Base-by-base conservation (phyloP, 2,329 filamentous ascomycete genomes). In the Podosphaera leucotricha region DNA sequence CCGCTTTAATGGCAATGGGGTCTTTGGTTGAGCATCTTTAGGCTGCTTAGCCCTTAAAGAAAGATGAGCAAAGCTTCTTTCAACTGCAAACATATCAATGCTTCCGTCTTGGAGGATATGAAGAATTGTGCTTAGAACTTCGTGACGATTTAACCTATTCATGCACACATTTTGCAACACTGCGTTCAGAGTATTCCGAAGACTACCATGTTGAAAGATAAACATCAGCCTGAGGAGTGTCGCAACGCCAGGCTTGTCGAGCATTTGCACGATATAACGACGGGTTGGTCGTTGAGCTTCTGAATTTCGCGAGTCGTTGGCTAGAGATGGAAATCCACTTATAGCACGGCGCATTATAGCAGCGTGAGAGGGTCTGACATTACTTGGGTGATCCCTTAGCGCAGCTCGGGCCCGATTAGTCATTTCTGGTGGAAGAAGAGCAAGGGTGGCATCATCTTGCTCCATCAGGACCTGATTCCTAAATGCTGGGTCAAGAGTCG, bases 141-240 rank as follows among this genome's bases (percentile, higher is more conserved):
- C 90, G 2, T 86, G 76, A 30, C 90, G 76, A 56, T 90, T 98
- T 57, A 94, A 85, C n/a, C 84, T 78, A 58, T 98, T 98, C 61
- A 93, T 81, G 57, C 85, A 95, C 21, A 95, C 78, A 52, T 93
- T 84, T 49, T 83, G 75, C 43, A 98, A 76, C 44, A 98, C 82
- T 45, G 79, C 77, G 57, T 90, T 87, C 44, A 98, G 68, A 47
- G 84, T 81, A 48, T 71, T 75, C 51, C 85, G 82, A 41, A 90
- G 79, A 48, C 82, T 90, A 19, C 82, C 83, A 50, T 87, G 82
- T 51, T 94, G 83, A 41, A 83, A 80, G 54, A 95, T 85, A 59
- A 98, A 98, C 87, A 98, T 94, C 8, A 98, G 71, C n/a, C 92
- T 82, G 38, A 98, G 69, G 28, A 98, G 66, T n/a, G 90, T 95